These are phyloP conservation scores for Pistacia integerrima DNA, from an alignment of 345 rosid genomes.

Conservation along the genomic window DNA sequence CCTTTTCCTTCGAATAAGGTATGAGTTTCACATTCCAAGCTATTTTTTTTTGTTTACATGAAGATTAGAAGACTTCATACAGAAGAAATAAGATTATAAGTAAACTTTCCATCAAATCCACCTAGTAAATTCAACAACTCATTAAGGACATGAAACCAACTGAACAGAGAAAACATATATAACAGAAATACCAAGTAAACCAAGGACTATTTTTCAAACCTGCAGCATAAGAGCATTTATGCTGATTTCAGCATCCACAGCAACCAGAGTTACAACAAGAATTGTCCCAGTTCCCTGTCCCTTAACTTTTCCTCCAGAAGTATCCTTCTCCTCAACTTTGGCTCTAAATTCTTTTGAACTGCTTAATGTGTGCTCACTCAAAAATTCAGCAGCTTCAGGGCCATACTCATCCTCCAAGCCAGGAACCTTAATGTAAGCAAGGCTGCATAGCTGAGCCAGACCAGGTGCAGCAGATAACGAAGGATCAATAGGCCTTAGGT, in stretches of 20 bases:
- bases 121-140: background rate
- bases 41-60: background rate
- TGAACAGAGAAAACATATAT: background rate
- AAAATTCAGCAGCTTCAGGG: slow-evolving; percentile 77
- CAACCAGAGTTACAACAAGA: slow-evolving; percentile 67
- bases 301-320: slow-evolving; percentile 86
- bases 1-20: background rate
- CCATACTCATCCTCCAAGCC: slow-evolving; percentile 81
- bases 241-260: slow-evolving; percentile 75
- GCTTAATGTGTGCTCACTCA: slow-evolving; percentile 59
- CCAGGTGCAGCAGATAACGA: slow-evolving; percentile 75
- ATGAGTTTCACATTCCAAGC: background rate
- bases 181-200: background rate
- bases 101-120: background rate
- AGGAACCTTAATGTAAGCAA: slow-evolving; percentile 92
- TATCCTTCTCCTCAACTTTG: slow-evolving; percentile 79
- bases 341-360: slow-evolving; percentile 78
- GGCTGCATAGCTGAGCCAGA: slow-evolving; percentile 92
- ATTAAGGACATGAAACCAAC: background rate
- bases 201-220: slow-evolving; percentile 42
- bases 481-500: slow-evolving; percentile 72
- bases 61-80: background rate
- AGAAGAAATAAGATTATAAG: background rate
- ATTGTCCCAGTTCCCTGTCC: slow-evolving; percentile 93
- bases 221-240: slow-evolving; percentile 85